Percentiles rank a stretch among this genome's conserved stretches.
Conservation (phyloP, 2,329 filamentous ascomycete species). For the Gyromitra esculenta region DNA sequence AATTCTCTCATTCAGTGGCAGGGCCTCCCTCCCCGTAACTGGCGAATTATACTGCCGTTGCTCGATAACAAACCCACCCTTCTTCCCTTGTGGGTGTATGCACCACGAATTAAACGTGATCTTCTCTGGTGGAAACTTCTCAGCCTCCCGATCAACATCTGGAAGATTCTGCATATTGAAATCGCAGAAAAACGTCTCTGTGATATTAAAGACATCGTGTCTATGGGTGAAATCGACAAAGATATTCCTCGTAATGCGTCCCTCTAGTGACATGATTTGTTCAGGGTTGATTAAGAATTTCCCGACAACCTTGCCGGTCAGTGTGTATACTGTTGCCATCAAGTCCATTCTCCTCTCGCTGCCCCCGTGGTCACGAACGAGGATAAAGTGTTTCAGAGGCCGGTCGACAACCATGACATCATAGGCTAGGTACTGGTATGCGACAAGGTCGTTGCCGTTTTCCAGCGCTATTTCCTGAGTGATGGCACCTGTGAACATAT, state of each 20-base stretch:
- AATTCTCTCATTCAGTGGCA: background rate
- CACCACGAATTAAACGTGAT: constrained; percentile 44
- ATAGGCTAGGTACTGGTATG: constrained; percentile 33
- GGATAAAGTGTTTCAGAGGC: constrained; percentile 44
- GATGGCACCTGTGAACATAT: constrained; percentile 47
- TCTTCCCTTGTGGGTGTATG: constrained; percentile 29
- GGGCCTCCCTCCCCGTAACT: constrained; percentile 8
- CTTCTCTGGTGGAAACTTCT: constrained; percentile 26
- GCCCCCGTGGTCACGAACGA: constrained; percentile 29
- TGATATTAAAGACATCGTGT: constrained; percentile 47
- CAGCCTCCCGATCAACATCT: background rate
- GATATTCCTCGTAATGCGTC: constrained; percentile 36
- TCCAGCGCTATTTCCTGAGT: constrained; percentile 39
- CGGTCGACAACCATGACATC: constrained; percentile 46
- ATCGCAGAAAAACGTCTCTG: constrained; percentile 47
- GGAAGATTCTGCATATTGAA: constrained; percentile 11
- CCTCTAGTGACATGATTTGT: constrained; percentile 11
- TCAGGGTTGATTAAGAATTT: constrained; percentile 44
- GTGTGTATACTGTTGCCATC: constrained; percentile 43
- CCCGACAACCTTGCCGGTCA: constrained; percentile 41
- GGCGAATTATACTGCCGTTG: constrained; percentile 37
- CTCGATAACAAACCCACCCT: constrained; percentile 30
- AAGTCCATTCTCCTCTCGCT: constrained; percentile 27
- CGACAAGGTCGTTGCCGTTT: constrained; percentile 44
- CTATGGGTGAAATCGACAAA: constrained; percentile 45